Evolutionary conservation across 2,329 filamentous ascomycete genomes (phyloP).

Genomic region (Elsinoe fawcettii): DNA sequence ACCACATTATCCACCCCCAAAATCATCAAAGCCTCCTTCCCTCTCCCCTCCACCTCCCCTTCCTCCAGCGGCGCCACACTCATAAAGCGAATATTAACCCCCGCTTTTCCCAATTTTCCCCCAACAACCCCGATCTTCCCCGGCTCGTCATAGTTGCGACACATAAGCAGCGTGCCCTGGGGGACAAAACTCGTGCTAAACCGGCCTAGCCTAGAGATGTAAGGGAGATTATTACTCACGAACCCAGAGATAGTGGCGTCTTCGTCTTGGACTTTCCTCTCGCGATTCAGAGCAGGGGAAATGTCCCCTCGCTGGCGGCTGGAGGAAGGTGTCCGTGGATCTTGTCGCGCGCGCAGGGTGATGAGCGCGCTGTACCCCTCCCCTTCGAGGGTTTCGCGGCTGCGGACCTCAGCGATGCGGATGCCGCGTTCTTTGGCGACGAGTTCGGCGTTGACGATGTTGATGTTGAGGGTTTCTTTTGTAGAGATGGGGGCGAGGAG

Average conservation of each 20-base stretch:
- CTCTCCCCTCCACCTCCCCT: constrained; percentile 24
- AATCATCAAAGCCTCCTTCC: constrained; percentile 73
- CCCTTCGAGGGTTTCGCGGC: constrained; percentile 51
- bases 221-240: constrained; percentile 54
- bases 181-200: constrained; percentile 69
- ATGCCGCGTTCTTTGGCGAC: constrained; percentile 72
- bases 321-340: constrained; percentile 27
- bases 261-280: constrained; percentile 23
- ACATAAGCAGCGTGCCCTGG: constrained; percentile 65
- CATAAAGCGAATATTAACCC: constrained; percentile 77
- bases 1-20: constrained; percentile 63
- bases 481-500: constrained; percentile 62
- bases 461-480: constrained; percentile 59
- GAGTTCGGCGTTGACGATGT: constrained; percentile 73
- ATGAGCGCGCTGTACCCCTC: constrained; percentile 63
- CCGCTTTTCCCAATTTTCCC: constrained; percentile 57
- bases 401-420: constrained; percentile 65
- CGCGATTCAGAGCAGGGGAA: constrained; percentile 17
- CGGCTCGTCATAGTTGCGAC: constrained; percentile 72
- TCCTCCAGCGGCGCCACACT: constrained; percentile 54
- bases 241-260: constrained; percentile 58
- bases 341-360: constrained; percentile 51
- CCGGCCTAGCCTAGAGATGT: constrained; percentile 64
- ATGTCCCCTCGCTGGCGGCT: constrained; percentile 18
- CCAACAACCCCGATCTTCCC: constrained; percentile 79